Percentiles rank a stretch among this genome's conserved stretches.
phyloP scores from a whole-genome alignment of 768 basidiomycete genomes.

The Plicaturopsis crispa region DNA sequence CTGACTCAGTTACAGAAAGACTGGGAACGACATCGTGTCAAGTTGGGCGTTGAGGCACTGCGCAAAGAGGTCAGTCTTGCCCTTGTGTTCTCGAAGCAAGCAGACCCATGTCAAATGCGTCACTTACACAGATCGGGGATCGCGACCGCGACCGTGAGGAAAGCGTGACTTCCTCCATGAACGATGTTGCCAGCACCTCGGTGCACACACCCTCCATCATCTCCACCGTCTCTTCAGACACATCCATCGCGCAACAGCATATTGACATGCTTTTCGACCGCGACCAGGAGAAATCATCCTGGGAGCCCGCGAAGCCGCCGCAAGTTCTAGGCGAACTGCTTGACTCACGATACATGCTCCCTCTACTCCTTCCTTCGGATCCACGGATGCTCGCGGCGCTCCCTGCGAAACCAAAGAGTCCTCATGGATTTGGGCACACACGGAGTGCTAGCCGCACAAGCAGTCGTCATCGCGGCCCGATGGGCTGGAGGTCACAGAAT shows the following conservation, averaged over 20 bases:
- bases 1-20: slow-evolving; percentile 93
- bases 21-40: slow-evolving; percentile 90
- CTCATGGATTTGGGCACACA: slow-evolving; percentile 17
- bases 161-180: slow-evolving; percentile 39
- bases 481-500: slow-evolving; percentile 55
- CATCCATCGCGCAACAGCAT: slow-evolving; percentile 35
- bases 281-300: slow-evolving; percentile 51
- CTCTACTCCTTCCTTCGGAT: slow-evolving; percentile 76
- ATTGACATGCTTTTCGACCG: slow-evolving; percentile 83
- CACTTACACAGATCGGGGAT: slow-evolving; percentile 63
- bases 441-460: slow-evolving; percentile 34
- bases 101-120: no score
- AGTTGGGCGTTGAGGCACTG: slow-evolving; percentile 77
- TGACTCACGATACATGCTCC: slow-evolving; percentile 91
- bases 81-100: neutral
- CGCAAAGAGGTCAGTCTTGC: slow-evolving; percentile 61
- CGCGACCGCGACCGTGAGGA: slow-evolving; percentile 64
- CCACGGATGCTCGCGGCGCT: slow-evolving; percentile 68
- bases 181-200: slow-evolving; percentile 29
- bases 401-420: slow-evolving; percentile 36
- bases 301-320: slow-evolving; percentile 73
- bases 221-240: slow-evolving; percentile 16
- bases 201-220: slow-evolving; percentile 20
- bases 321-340: slow-evolving; percentile 85
- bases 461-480: slow-evolving; percentile 25